Evolutionary conservation across 2,329 filamentous ascomycete genomes (phyloP), one percentile per base, ranked within the genome.

Genomic region (Pseudocercospora fuligena): DNA sequence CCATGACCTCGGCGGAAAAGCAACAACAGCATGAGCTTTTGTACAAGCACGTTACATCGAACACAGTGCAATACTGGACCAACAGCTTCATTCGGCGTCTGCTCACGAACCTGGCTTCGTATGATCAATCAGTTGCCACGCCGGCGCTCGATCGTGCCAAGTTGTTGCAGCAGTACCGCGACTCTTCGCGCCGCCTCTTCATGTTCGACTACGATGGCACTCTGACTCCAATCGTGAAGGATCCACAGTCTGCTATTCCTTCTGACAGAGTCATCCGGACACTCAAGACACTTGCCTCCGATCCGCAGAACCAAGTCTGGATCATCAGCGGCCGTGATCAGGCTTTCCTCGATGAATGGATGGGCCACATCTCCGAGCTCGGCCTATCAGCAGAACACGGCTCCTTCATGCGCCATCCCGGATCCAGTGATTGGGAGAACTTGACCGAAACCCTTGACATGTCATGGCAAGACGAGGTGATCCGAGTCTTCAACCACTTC

Each of bases 191-290:
- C 80, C 89, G 95, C 11, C 84, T 99, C 2, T 97, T 98, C 83
- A 94, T 99, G 92, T 97, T 98, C 77, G 95, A 99, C 81, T 99
- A 99, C 75, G 95, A 99, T 78, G 95, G 95, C 57, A 99, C 95
- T 0, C 86, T 99, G 63, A 98, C 95, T 3, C 92, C 94, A 0
- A 98, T 99, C 73, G 95, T 98, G 63, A 90, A 91, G 73, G 93
- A 98, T 75, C 95, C 95, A 1, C 90, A 91, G 71, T 90, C 93
- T 5, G 95, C 95, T 2, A 89, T 97, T 46, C 95, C 95, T 0
- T 94, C 94, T 0, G 90, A 93, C 73, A 88, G 90, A 23, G 88
- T 97, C 23, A 89, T 97, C 58, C 87, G 89, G 31, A 94, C 91
- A 0, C 84, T 99, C 66, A 92, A 91, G 78, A 86, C 87, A 11